Evolutionary conservation across 2,329 filamentous ascomycete genomes (phyloP).

Genomic region (Celoporthe dispersa): DNA sequence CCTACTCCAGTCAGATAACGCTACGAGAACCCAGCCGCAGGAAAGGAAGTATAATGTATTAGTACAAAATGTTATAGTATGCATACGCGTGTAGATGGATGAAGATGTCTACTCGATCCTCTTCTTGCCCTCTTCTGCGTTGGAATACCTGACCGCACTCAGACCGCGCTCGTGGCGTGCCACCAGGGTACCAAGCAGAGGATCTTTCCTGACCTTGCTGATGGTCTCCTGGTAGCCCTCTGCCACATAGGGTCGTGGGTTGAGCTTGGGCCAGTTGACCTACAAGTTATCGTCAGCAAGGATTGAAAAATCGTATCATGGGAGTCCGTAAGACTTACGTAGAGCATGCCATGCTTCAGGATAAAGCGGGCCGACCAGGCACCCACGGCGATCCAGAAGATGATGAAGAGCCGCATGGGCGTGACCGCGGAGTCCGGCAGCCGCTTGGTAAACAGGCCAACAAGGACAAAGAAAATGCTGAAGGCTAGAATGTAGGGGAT

Average conservation of each 20-base stretch:
- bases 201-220: slow-evolving; percentile 79
- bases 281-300: slow-evolving; percentile 44
- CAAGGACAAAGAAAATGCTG: slow-evolving; percentile 79
- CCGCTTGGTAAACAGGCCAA: slow-evolving; percentile 74
- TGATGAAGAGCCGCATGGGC: slow-evolving; percentile 78
- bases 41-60: neutral
- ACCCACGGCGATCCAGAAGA: slow-evolving; percentile 75
- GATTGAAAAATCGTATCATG: slow-evolving; percentile 23
- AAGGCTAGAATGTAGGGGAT: slow-evolving; percentile 89
- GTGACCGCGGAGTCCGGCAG: slow-evolving; percentile 76
- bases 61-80: neutral
- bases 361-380: slow-evolving; percentile 79
- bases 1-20: neutral
- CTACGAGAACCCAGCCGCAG: neutral
- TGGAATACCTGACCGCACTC: slow-evolving; percentile 80
- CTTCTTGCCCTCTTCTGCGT: slow-evolving; percentile 97
- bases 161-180: slow-evolving; percentile 78
- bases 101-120: slow-evolving; percentile 73
- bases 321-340: slow-evolving; percentile 65
- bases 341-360: slow-evolving; percentile 84
- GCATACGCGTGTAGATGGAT: neutral
- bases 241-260: slow-evolving; percentile 81
- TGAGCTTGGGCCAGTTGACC: slow-evolving; percentile 99
- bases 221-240: slow-evolving; percentile 91
- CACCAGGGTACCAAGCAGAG: slow-evolving; percentile 77